Conservation (phyloP, 2,329 filamentous ascomycete species). For the Meredithiella fracta region DNA sequence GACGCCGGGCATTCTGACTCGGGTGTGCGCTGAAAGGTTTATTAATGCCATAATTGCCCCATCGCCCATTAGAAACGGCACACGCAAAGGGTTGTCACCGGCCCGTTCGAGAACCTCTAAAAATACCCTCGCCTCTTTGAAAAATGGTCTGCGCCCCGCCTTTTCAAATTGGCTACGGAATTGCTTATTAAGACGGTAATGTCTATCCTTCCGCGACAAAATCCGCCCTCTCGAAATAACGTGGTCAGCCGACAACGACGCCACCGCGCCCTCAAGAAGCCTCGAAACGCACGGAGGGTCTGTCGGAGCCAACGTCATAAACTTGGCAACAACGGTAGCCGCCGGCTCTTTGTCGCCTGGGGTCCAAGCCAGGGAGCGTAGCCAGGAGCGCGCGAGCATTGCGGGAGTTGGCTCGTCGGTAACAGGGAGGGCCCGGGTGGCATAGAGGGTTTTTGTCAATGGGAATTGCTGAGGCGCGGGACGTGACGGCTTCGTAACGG, state of each 20-base stretch:
- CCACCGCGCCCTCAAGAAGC: slow-evolving; percentile 32
- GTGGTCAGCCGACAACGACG: slow-evolving; percentile 31
- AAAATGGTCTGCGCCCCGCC: slow-evolving; percentile 36
- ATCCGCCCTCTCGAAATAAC: slow-evolving; percentile 45
- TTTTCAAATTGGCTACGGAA: slow-evolving; percentile 42
- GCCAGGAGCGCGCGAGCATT: slow-evolving; percentile 39
- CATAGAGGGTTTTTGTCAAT: neutral
- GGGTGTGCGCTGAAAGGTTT: slow-evolving; percentile 45
- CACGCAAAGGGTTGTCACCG: slow-evolving; percentile 4
- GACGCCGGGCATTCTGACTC: slow-evolving; percentile 35
- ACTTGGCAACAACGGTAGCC: slow-evolving; percentile 32
- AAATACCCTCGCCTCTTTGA: slow-evolving; percentile 40
- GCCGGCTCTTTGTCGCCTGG: slow-evolving; percentile 31
- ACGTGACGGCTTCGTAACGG: slow-evolving; percentile 37
- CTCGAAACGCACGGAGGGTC: slow-evolving; percentile 25
- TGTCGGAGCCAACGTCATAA: slow-evolving; percentile 30
- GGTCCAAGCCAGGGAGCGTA: slow-evolving; percentile 41
- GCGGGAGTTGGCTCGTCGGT: slow-evolving; percentile 19
- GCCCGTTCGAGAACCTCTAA: slow-evolving; percentile 26
- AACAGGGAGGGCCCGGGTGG: neutral
- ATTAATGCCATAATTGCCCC: slow-evolving; percentile 50
- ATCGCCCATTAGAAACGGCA: slow-evolving; percentile 44
- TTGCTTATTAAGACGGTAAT: slow-evolving; percentile 45
- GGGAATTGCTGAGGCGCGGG: slow-evolving; percentile 28
- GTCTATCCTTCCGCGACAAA: slow-evolving; percentile 39